Evolutionary conservation across 768 basidiomycete genomes (phyloP).

Genomic region (Sistotremastrum suecicum): DNA sequence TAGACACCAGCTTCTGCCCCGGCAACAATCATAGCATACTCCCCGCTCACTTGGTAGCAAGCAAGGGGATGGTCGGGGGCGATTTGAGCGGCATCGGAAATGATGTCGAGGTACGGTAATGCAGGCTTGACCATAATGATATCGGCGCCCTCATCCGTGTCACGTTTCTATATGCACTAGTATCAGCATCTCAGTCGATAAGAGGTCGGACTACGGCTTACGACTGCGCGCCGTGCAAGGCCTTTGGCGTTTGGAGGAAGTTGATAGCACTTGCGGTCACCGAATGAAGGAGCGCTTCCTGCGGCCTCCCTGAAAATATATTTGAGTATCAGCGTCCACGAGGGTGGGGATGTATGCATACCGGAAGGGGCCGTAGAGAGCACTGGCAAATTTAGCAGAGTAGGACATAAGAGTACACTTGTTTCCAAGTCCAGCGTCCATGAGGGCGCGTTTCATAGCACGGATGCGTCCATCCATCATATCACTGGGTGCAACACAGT

Average conservation of each 20-base stretch:
- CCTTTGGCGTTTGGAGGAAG: slow-evolving; percentile 81
- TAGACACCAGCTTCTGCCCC: slow-evolving; percentile 93
- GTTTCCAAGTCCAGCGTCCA: slow-evolving; percentile 76
- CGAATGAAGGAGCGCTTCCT: slow-evolving; percentile 88
- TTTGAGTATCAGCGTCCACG: not conserved
- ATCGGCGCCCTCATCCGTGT: slow-evolving; percentile 84
- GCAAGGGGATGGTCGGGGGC: slow-evolving; percentile 86
- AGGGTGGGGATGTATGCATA: slow-evolving; percentile 13
- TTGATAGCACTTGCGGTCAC: slow-evolving; percentile 96
- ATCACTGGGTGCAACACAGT: slow-evolving; percentile 96
- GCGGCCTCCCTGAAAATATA: slow-evolving; percentile 73
- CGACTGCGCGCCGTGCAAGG: slow-evolving; percentile 85
- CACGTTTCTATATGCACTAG: slow-evolving; percentile 52
- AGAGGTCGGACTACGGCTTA: slow-evolving; percentile 25
- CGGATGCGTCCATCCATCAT: slow-evolving; percentile 98
- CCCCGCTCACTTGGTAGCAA: slow-evolving; percentile 94
- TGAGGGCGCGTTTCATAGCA: slow-evolving; percentile 75
- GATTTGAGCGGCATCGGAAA: slow-evolving; percentile 72
- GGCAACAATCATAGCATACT: slow-evolving; percentile 94
- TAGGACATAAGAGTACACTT: slow-evolving; percentile 91
- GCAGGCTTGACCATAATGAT: slow-evolving; percentile 99
- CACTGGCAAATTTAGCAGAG: slow-evolving; percentile 94
- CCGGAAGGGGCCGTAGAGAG: slow-evolving; percentile 94
- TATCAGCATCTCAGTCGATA: not conserved
- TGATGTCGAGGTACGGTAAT: slow-evolving; percentile 92